Conservation (phyloP, 2,329 filamentous ascomycete species). For the Atkinsonella hypoxylon region DNA sequence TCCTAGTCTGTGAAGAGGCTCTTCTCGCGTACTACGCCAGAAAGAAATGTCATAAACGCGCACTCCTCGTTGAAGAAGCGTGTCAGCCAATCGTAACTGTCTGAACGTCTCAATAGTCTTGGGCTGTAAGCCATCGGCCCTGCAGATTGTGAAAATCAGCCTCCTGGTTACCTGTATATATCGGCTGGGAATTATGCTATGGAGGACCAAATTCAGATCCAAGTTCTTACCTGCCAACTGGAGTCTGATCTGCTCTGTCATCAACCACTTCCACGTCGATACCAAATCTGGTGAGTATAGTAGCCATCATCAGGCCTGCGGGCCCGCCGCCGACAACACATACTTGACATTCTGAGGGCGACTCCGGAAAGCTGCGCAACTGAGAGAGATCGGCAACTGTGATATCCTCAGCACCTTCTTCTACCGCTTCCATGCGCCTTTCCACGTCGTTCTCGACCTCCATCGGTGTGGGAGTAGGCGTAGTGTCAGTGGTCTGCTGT, state of each 20-base stretch:
- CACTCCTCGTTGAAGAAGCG: slow-evolving; percentile 53
- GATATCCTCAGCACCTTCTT: slow-evolving; percentile 19
- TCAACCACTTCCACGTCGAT: slow-evolving; percentile 56
- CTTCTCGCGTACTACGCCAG: slow-evolving; percentile 45
- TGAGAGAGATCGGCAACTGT: slow-evolving; percentile 34
- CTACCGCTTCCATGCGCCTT: slow-evolving; percentile 11
- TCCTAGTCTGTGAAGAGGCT: slow-evolving; percentile 45
- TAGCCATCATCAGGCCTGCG: slow-evolving; percentile 42
- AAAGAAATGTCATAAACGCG: slow-evolving; percentile 65
- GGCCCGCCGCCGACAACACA: slow-evolving; percentile 45
- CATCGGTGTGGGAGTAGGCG: slow-evolving; percentile 1
- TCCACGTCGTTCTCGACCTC: slow-evolving; percentile 8
- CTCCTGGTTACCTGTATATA: neutral
- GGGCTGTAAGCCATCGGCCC: slow-evolving; percentile 62
- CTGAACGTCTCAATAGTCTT: slow-evolving; percentile 69
- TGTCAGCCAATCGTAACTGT: slow-evolving; percentile 61
- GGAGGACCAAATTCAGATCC: neutral
- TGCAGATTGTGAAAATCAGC: slow-evolving; percentile 14
- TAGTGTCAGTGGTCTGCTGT: neutral
- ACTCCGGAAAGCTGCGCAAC: slow-evolving; percentile 35
- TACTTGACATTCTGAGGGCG: slow-evolving; percentile 33
- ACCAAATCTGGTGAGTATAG: slow-evolving; percentile 50
- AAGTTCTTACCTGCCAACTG: slow-evolving; percentile 40
- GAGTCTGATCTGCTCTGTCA: slow-evolving; percentile 55
- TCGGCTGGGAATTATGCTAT: neutral